Evolutionary conservation across 179 eudicot genomes (phyloP), one percentile per base, ranked within the genome.

Genomic region (Silene noctiflora): DNA sequence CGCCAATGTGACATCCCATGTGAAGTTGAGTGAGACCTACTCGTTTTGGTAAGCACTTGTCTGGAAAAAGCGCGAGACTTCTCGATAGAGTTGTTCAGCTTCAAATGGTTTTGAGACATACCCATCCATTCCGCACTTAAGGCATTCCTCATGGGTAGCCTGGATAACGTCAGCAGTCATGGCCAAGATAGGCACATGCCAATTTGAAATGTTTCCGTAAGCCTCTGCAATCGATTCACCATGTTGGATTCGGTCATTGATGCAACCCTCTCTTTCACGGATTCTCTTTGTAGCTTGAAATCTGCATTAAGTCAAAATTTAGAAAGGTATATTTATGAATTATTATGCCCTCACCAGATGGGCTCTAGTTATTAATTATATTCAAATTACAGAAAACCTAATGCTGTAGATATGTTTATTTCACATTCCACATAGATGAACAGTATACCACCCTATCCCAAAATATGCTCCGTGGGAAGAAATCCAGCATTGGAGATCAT

Each of bases 91-190:
- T 72, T 91, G 94, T 76, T 88, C 90, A 0, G 90, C 94, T 79
- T 89, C 97, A 69, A 92, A 91, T 27, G 97, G 97, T 79, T 92
- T 92, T 3, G 96, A 87, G 59, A 92, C 97, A 75, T 89, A 92
- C 21, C 97, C 97, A 83, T 92, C 92, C 97, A 92, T 92, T 75
- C 93, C 94, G 70, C 84, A 78, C 83, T 71, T 86, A 1, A 80
- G 53, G 85, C 97, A 91, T 70, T 88, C 83, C 77, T 92, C 97
- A 33, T 91, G 84, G 16, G 96, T 93, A 33, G 96, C 96, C 78
- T 91, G 93, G 67, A 92, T 89, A 17, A 92, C 96, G 31, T 92
- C 96, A 48, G 97, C 96, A 11, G 97, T 92, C 97, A 92, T 92
- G 48, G 97, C 97, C 79, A 92, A 70, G 67, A 92, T 88, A 19